Evolutionary conservation across 768 basidiomycete genomes (phyloP), one percentile per base, ranked within the genome.

Genomic region (Multifurca ochricompacta): DNA sequence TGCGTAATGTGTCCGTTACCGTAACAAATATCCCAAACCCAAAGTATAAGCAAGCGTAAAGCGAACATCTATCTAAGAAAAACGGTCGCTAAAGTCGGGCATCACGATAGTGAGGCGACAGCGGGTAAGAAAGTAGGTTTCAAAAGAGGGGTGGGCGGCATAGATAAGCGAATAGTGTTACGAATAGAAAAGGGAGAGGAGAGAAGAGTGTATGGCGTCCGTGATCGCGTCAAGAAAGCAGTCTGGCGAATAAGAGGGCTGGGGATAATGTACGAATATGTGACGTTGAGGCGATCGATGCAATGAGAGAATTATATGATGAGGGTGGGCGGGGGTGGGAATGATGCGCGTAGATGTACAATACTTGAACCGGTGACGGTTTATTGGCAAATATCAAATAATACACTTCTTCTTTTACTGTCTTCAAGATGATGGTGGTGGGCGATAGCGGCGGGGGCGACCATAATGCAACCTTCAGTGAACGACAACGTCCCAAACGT

Each of bases 131-230:
- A 13, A 16, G 6, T 14, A 16, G 25, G 5, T 32, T 4, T n/a
- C 11, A 27, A 35, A n/a, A 23, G 40, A 6, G 13, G 28, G 42
- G 28, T 3, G 28, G 30, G 41, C 35, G 23, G 30, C 43, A 56
- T 56, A 56, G 49, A 56, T 56, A 56, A 32, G 4, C 42, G 49
- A 56, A 56, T 56, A 56, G 48, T 35, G 37, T 40, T 56, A 56
- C 48, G 54, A 56, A 56, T 56, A 56, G 42, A 55, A 55, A 48
- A 42, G 23, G 9, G 27, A 19, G 3, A 8, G 28, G 8, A 54
- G 14, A 32, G 25, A 37, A 13, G n/a, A 48, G 43, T n/a, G 35
- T 50, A 39, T 35, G 54, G 47, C 49, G 54, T 56, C 49, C 54
- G 6, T 51, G 30, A 21, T 23, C 39, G n/a, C 34, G 21, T n/a